Evolutionary conservation across 257 asterid genomes (phyloP), one percentile per base, ranked within the genome.

Genomic region (Solanum bukasovii): DNA sequence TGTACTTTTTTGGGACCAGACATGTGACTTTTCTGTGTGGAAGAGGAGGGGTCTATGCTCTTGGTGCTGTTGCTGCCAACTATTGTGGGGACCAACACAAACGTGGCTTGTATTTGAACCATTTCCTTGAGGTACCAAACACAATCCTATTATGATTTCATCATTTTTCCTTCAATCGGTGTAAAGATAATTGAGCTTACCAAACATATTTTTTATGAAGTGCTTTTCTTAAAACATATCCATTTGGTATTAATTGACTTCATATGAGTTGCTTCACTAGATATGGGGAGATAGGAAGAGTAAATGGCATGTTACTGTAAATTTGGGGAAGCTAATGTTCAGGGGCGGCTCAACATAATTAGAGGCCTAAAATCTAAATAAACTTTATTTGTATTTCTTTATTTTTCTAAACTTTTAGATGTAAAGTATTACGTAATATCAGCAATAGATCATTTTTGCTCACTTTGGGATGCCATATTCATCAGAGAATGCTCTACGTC

Each of bases 11-110:
- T 63, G 83, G 91, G 84, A 68, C 44, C 92, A 94, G 98, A 88
- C 92, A 92, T 65, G 91, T 93, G 89, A 93, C 98, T 56, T 94
- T 94, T 87, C 89, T 94, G n/a, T 92, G 95, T 89, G 96, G 98
- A 86, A 91, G 93, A 91, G 95, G 96, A 89, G 96, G 98, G 89
- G 84, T 92, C 71, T 93, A 91, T 89, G 95, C 94, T 14, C 92
- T 94, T 84, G 98, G 98, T 78, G 93, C 96, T 83, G 91, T 93
- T 83, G 87, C 93, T 14, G 94, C 96, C 75, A 92, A 88, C 83
- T 93, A 87, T 86, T 23, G 88, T 9, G 92, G 94, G 92, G 96
- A 94, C 90, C 93, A 72, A 84, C 84, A 78, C 59, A 91, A 87
- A 87, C 78, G 93, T 29, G 94, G 89, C 82, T 83, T 90, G 67